Evolutionary conservation across 129 eudicot species (phyloP), one percentile per base, ranked within the genome.

Genomic region (Centaurea solstitialis): DNA sequence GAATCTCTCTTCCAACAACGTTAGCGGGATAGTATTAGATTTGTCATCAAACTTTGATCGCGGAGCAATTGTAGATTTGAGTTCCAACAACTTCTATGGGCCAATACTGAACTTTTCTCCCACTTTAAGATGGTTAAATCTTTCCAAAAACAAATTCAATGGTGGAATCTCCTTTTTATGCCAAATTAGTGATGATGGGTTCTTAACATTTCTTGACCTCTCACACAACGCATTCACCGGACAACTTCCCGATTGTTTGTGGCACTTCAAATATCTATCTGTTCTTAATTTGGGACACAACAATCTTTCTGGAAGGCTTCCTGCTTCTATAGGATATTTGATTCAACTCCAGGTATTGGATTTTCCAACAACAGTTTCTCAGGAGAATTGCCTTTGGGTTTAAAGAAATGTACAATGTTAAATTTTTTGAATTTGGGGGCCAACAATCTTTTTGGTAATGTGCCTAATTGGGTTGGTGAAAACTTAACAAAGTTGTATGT

Each of bases 391-490:
- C 87, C 89, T 2, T 4, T 12, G 28, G 13, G 79, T 26, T 43
- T 86, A 45, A 73, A 30, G 33, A 78, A 81, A 7, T 81, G 82
- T 74, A 71, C 38, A 0, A 11, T 5, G 0, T 28, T 89, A 26
- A 28, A 9, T 0, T 28, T 83, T 23, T 4, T 86, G 40, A 68
- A 78, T 26, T 2, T 84, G 7, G 61, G 81, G 4, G 21, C 2
- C 0, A 88, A 86, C 61, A 70, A 11, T 13, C 72, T 86, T 38
- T 79, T 80, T 17, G 86, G 89, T 24, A 18, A 70, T 11, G 70
- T 81, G 38, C 92, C 90, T 0, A 0, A 45, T 41, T 89, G 92
- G 92, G 41, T 89, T 0, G 91, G 89, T 35, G 72, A 59, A 35
- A 23, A 50, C 12, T 10, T 81, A 1, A n/a, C 72, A 23, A 0